phyloP scores from a whole-genome alignment of 805 yeast genomes.

The Starmera amethionina region DNA sequence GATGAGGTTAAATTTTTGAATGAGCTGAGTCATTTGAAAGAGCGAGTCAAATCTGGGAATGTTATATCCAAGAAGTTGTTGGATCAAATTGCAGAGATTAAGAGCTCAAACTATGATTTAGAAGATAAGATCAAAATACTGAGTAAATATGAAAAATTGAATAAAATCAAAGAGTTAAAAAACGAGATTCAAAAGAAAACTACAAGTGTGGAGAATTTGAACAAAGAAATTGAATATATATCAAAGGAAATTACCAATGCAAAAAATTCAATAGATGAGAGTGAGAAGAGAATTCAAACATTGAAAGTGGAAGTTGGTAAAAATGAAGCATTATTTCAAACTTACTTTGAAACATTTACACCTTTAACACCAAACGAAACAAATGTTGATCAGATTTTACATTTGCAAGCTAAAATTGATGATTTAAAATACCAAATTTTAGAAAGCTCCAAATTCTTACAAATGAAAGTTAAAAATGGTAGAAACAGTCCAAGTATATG shows the following conservation, averaged over 20 bases:
- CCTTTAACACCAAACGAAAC: too few relatives aligned
- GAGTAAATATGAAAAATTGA: slow-evolving; percentile 15
- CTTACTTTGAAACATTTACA: slow-evolving; percentile 10
- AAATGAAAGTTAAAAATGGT: slow-evolving; percentile 7
- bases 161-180: slow-evolving; percentile 32
- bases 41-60: slow-evolving; percentile 21
- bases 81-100: slow-evolving; percentile 15
- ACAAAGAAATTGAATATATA: slow-evolving; percentile 59
- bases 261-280: slow-evolving; percentile 34
- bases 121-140: slow-evolving; percentile 20
- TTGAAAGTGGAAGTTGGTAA: slow-evolving; percentile 6
- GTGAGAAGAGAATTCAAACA: slow-evolving; percentile 22
- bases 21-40: slow-evolving; percentile 34
- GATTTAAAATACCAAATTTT: too few relatives aligned
- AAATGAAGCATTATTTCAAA: slow-evolving; percentile 7
- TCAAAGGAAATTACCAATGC: slow-evolving; percentile 48
- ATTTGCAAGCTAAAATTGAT: too few relatives aligned
- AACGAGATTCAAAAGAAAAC: slow-evolving; percentile 33
- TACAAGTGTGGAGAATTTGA: slow-evolving; percentile 34
- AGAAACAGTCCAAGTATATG: slow-evolving; percentile 10
- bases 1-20: slow-evolving; percentile 35
- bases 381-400: too few relatives aligned
- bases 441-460: neutral
- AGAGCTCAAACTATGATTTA: slow-evolving; percentile 16
- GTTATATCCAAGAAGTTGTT: slow-evolving; percentile 20